A percentile compares a stretch with the other conserved stretches of the same genome.
Evolutionary conservation across 805 yeast genomes (phyloP).

Genomic region (Barnettozyma pratensis): DNA sequence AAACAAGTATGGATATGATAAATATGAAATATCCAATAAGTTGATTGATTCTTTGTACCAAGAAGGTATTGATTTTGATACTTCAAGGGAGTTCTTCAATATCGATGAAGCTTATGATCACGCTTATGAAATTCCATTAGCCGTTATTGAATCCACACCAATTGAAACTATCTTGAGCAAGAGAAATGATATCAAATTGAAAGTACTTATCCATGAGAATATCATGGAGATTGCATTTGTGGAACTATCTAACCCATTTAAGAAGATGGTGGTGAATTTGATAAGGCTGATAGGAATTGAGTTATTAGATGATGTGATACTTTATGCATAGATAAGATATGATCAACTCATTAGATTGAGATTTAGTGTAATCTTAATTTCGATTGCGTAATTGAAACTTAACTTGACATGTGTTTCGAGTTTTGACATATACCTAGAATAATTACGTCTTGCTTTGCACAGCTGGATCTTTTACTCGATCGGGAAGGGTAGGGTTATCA

Average conservation of each 20-base stretch:
- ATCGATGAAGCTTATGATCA: neutral
- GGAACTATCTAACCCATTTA: neutral
- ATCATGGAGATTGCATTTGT: neutral
- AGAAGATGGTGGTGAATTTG: neutral
- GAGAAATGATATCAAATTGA: neutral
- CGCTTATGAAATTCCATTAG: conserved; percentile 5
- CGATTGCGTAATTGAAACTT: too few relatives aligned
- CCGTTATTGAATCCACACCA: neutral
- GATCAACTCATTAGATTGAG: neutral
- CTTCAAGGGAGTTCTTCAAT: neutral
- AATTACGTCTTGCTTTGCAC: too few relatives aligned
- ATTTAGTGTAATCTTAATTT: too few relatives aligned
- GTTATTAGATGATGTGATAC: neutral
- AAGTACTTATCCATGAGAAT: neutral
- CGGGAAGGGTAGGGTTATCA: too few relatives aligned
- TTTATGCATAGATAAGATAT: neutral
- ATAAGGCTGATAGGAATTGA: neutral
- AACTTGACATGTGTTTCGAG: too few relatives aligned
- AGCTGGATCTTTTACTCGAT: too few relatives aligned
- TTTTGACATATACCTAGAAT: too few relatives aligned
- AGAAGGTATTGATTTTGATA: neutral
- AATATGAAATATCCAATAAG: neutral
- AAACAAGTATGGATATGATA: conserved; percentile 1
- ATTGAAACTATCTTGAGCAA: neutral
- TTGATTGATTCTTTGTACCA: neutral